phyloP scores from a whole-genome alignment of 345 rosid genomes.

The Arabidopsis suecica region DNA sequence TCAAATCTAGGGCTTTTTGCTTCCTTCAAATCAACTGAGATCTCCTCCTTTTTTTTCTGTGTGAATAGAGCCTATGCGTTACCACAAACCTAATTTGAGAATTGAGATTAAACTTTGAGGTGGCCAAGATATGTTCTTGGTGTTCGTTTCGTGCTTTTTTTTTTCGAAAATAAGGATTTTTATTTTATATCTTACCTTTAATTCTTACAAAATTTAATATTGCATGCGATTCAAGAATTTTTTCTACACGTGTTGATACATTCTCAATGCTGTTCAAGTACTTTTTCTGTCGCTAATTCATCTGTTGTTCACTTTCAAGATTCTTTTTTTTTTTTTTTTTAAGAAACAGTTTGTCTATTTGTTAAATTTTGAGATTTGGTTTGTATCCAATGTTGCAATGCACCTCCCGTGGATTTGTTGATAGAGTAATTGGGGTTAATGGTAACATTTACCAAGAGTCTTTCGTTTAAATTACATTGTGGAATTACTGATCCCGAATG shows the following conservation, averaged over 20 bases:
- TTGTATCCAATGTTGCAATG: too few species aligned
- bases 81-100: slow-evolving; percentile 5
- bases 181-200: slow-evolving; percentile 4
- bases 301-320: slow-evolving; percentile 20
- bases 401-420: too few species aligned
- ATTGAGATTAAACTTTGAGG: slow-evolving; percentile 8
- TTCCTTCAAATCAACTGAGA: slow-evolving; percentile 26
- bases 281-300: neutral
- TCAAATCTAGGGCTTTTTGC: slow-evolving; percentile 28
- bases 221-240: slow-evolving; percentile 22
- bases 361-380: neutral
- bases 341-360: neutral
- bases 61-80: neutral
- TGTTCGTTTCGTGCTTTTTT: slow-evolving; percentile 23
- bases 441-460: too few species aligned
- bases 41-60: neutral
- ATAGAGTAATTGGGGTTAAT: too few species aligned
- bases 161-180: slow-evolving; percentile 18
- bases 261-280: slow-evolving; percentile 1
- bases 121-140: slow-evolving; percentile 29
- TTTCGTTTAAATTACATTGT: too few species aligned
- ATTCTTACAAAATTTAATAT: neutral
- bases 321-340: neutral
- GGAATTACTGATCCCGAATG: too few species aligned
- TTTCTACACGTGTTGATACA: slow-evolving; percentile 12